These are phyloP conservation scores for Nakaseomyces sp. DNA, from an alignment of 1,139 yeast species.

Conservation along the genomic window DNA sequence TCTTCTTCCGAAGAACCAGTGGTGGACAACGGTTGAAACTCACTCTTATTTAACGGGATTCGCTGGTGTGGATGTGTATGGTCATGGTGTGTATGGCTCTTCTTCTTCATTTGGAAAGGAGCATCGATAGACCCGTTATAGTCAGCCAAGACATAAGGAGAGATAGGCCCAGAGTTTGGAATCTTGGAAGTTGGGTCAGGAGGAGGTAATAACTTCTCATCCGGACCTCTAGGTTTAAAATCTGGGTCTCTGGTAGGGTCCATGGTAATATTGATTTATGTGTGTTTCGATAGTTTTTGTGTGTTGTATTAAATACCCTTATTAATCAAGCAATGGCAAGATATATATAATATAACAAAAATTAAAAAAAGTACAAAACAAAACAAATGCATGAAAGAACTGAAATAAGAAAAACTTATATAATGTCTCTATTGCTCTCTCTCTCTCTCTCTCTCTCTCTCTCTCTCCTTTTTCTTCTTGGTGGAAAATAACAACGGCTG, in stretches of 20 bases:
- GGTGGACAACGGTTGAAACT: conserved; percentile 38
- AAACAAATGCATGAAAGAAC: no score
- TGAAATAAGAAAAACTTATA: no score
- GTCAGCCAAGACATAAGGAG: conserved; percentile 69
- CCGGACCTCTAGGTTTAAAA: conserved; percentile 62
- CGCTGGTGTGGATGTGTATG: conserved; percentile 11
- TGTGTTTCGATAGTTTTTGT: not conserved
- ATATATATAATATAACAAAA: no score
- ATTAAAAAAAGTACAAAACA: no score
- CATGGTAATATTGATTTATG: conserved; percentile 35
- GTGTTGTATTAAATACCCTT: not conserved
- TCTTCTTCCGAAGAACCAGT: conserved; percentile 34
- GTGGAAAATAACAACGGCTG: no score
- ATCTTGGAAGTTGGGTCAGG: conserved; percentile 61
- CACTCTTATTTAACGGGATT: conserved; percentile 39
- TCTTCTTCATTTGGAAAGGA: conserved; percentile 36
- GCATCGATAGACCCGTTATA: conserved; percentile 63
- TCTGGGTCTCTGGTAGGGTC: conserved; percentile 78
- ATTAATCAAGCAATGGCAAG: no score
- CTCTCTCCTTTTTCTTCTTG: no score
- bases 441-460: no score
- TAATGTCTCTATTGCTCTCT: no score
- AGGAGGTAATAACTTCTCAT: conserved; percentile 54
- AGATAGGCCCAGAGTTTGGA: conserved; percentile 68
- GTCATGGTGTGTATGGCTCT: conserved; percentile 1